Evolutionary conservation across 495 filamentous ascomycete genomes (phyloP), one percentile per base, ranked within the genome.

Genomic region (Tuber melanosporum): DNA sequence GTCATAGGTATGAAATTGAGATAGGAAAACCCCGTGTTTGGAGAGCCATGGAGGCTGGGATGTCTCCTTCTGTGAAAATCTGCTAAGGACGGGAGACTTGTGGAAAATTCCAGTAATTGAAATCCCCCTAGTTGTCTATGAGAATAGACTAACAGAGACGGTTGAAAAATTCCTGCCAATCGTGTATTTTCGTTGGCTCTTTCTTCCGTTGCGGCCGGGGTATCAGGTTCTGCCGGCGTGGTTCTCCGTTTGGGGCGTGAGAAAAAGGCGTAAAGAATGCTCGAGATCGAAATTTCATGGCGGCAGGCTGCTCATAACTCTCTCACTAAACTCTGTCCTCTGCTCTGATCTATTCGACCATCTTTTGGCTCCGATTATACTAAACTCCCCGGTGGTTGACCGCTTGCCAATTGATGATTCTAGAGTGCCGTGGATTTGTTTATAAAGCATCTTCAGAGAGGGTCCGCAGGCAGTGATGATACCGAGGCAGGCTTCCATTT

Each of bases 391-490:
- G 26, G 57, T 66, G 14, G n/a, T 32, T 66, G 57, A 10, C 57
- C 26, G 57, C 12, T 66, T 32, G 57, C n/a, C 12, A 66, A 17
- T 32, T 36, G 57, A 26, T 32, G 57, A n/a, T 10, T 66, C n/a
- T 32, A n/a, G 26, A 32, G 57, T 36, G 12, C n/a, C 57, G n/a
- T 66, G 32, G 57, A 66, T n/a, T 66, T 66, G 26, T 32, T 66
- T 66, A 15, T 14, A 66, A 26, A 66, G 57, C 57, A 66, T 66
- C 57, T 66, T 66, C 26, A 66, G 57, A 66, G 57, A 66, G n/a
- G 57, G 57, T 7, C 57, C 57, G 57, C 57, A 66, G 57, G 57
- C 57, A 17, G 57, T 66, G 14, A 66, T 66, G 57, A 66, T 66
- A 17, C 57, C 57, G 6, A 66, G 57, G 9, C 57, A 66, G 26